These are phyloP conservation scores for Lizonia empirigonia DNA, from an alignment of 2,329 filamentous ascomycete genomes.

Conservation along the genomic window DNA sequence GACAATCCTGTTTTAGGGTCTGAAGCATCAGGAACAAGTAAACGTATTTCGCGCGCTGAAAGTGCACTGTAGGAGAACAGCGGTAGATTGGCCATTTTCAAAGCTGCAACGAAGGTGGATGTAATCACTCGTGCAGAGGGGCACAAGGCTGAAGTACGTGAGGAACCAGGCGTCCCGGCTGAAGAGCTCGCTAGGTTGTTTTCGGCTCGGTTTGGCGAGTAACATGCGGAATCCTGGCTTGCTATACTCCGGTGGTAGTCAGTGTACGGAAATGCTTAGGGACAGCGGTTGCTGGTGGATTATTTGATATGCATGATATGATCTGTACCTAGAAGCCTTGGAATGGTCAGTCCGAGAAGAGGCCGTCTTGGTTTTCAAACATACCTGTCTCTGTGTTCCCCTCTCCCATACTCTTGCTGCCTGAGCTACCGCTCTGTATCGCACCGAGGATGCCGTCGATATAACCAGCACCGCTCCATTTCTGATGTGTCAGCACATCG, in stretches of 20 bases:
- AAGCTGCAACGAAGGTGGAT: background rate
- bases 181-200: background rate
- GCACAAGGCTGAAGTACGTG: background rate
- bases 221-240: background rate
- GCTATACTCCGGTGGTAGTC: background rate
- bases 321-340: constrained; percentile 7
- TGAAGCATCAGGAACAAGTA: background rate
- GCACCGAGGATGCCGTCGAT: constrained; percentile 89
- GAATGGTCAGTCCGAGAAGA: background rate
- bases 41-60: background rate
- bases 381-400: constrained; percentile 78
- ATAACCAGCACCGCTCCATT: constrained; percentile 76
- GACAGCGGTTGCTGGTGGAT: too few species aligned
- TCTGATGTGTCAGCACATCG: constrained; percentile 94
- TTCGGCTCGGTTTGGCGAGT: background rate
- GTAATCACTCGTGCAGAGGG: background rate
- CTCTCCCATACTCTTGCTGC: constrained; percentile 91
- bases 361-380: constrained; percentile 3
- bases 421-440: constrained; percentile 88
- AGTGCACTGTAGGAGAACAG: background rate
- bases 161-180: background rate
- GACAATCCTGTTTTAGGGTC: background rate
- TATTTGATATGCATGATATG: background rate
- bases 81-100: background rate
- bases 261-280: background rate